Evolutionary conservation across 768 basidiomycete genomes (phyloP), one percentile per base, ranked within the genome.

Genomic region (Crucibulum laeve): DNA sequence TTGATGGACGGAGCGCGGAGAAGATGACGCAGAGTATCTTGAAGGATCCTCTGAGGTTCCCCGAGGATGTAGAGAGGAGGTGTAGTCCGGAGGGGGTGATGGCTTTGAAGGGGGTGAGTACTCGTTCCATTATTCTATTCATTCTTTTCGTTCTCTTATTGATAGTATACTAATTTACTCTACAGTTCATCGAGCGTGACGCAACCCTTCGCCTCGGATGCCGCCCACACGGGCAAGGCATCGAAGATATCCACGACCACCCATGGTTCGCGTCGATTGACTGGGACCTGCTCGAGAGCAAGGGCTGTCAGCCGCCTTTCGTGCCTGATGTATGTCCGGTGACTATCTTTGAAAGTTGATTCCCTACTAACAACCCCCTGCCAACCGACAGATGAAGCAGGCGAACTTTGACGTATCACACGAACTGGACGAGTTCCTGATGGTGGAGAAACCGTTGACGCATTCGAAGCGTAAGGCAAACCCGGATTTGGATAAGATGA

Each of bases 351-450:
- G 38, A 41, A 18, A 39, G 22, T 35, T 35, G 17, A 46, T 32
- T 43, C 23, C 34, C 51, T 25, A 53, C 48, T 47, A 32, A 44
- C 28, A 14, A 21, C 24, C 6, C 30, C 14, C 17, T 22, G 38
- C 7, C 18, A 19, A 36, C 35, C 39, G 32, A 47, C 57, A 99
- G 94, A 82, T 87, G 64, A 93, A 94, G 61, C 86, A 86, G 64
- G 90, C 93, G n/a, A 98, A 99, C 63, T 99, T 98, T 63, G 95
- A 99, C 59, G 86, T 96, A 26, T 83, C 91, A 25, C 93, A 98
- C 57, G 96, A 98, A 68, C 78, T 99, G 7, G 94, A 99, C 60
- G 96, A 99, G 62, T 87, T 98, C 56, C 64, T 99, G 57, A 80
- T 98, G 77, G 94, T 94, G 41, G 95, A 98, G 67, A 97, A 97